Conservation (phyloP, 345 rosid genomes). For the Citrus trifoliata region DNA sequence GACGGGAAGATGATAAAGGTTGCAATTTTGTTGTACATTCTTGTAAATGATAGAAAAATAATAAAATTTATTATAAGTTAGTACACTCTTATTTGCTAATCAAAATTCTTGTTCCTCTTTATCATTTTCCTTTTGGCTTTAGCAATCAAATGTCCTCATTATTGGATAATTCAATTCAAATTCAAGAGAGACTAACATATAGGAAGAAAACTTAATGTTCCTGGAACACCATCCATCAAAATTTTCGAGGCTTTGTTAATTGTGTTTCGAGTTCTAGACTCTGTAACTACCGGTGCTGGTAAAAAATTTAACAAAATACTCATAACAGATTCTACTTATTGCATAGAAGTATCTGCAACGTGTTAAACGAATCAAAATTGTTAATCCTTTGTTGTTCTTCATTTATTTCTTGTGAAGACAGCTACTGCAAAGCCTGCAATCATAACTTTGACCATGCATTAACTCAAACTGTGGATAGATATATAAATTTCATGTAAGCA, state of each 20-base stretch:
- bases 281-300: background rate
- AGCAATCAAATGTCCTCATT: background rate
- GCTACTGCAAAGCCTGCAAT: background rate
- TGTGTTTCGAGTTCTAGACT: too few species aligned
- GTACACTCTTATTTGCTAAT: background rate
- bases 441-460: too few species aligned
- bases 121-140: background rate
- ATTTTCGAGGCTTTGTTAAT: background rate
- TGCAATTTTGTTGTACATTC: background rate
- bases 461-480: too few species aligned
- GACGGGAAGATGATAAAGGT: background rate
- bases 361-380: too few species aligned
- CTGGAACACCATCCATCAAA: background rate
- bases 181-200: background rate
- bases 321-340: background rate
- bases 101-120: background rate
- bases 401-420: background rate
- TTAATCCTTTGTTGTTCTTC: background rate
- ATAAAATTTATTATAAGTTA: background rate
- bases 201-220: too few species aligned
- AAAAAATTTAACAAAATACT: too few species aligned
- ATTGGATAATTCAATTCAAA: background rate
- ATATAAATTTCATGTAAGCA: background rate
- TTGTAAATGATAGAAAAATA: background rate
- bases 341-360: background rate